These are phyloP conservation scores for Capsicum chinense DNA, from an alignment of 257 asterid genomes.

Conservation along the genomic window DNA sequence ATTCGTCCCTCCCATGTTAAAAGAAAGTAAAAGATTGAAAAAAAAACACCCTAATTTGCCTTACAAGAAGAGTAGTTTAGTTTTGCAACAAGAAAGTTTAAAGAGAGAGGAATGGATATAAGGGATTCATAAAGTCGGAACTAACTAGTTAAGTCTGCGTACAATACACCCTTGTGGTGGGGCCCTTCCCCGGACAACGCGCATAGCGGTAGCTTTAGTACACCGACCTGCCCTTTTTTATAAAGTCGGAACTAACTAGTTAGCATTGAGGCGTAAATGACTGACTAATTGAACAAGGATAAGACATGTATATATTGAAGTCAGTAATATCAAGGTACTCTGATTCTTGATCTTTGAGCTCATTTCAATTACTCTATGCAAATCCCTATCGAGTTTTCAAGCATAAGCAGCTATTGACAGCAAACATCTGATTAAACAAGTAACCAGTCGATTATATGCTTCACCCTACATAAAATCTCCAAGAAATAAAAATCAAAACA, in stretches of 20 bases:
- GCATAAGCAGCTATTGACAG: slow-evolving; percentile 13
- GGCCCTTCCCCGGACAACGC: no score
- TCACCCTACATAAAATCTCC: background rate
- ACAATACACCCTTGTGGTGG: no score
- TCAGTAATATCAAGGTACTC: slow-evolving; percentile 8
- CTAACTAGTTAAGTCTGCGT: background rate
- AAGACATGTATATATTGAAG: background rate
- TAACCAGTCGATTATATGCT: background rate
- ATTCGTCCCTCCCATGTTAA: no score
- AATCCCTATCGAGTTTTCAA: background rate
- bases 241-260: background rate
- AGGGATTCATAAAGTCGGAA: background rate
- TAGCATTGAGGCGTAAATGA: background rate
- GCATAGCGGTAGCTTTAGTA: no score
- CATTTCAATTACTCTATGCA: background rate
- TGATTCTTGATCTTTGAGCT: slow-evolving; percentile 3
- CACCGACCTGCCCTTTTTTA: background rate
- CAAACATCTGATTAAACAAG: background rate
- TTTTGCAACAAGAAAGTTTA: background rate
- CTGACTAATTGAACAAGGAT: slow-evolving; percentile 1
- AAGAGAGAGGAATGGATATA: slow-evolving; percentile 8
- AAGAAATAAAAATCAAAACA: slow-evolving; percentile 24
- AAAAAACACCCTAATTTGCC: background rate
- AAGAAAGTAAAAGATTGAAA: no score
- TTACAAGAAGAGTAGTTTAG: slow-evolving; percentile 5